Base-by-base conservation (phyloP, 306 rosid genomes). In the Rubus idaeus region DNA sequence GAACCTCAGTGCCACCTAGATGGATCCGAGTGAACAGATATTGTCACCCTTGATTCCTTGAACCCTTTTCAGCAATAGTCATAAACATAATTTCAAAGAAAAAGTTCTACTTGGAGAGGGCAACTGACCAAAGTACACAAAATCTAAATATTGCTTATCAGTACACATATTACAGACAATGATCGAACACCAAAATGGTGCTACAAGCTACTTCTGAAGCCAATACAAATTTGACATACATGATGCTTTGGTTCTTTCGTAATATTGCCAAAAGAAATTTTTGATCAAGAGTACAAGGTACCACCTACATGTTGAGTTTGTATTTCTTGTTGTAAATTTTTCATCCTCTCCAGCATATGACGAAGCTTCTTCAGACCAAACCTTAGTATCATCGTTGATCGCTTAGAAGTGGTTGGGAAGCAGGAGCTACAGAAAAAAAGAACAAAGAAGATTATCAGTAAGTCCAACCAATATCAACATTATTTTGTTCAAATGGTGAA, bases 331-430 rank as follows among this genome's bases (percentile, higher is more conserved):
- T n/a, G 40, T 6, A 16, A 62, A 4, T n/a, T 76, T 23, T 30
- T 42, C 74, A 66, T 26, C 53, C 51, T 8, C 20, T 49, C 70
- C 64, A 10, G 23, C 63, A 69, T 30, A 63, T n/a, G 58, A 83
- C 20, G 55, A 77, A 55, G 73, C 64, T 84, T 83, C 82, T 75
- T n/a, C 74, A 75, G 75, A 78, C 69, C 83, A 49, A 58, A 76
- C 79, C 60, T 51, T 62, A 41, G 47, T 37, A 76, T 88, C 87
- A 88, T 71, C 85, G 78, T 75, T 79, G 84, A 57, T 90, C 88
- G 4, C 78, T 70, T 55, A 92, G 73, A 79, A 88, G 93, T 6
- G 93, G 89, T 77, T 83, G 86, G 45, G 87, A 85, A 75, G 83
- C 88, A 26, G 83, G 6, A 73, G 66, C 93, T 87, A 90, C 87